Base-by-base conservation (phyloP, 176 grass and related monocot genomes). In the Rhynchospora pubera region DNA sequence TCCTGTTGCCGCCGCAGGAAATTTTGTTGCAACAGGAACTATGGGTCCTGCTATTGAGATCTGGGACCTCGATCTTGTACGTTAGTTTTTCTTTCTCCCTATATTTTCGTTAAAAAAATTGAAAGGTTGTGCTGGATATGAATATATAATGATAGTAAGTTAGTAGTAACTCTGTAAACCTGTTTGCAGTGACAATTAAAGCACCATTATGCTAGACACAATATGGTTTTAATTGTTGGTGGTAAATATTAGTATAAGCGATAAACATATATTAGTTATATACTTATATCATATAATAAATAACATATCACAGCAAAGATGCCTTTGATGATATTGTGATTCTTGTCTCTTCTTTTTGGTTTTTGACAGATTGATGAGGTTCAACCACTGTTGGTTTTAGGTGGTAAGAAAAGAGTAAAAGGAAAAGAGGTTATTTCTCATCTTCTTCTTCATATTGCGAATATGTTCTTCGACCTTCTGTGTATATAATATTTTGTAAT, bases 31-130 rank as follows among this genome's bases (percentile, higher is more conserved):
- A 55, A 85, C 95, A 59, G 92, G 92, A 5, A 87, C 87, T 26
- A 95, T 99, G 96, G 89, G 87, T 77, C 75, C 96, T 75, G 82
- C 91, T 82, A 99, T 99, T n/a, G 96, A 95, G 85, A 88, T 99
- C 77, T 99, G 92, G 92, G 89, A 99, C 52, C 64, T 99, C 72
- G 92, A 99, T 91, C 85, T 95, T 46, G 96, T 99, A 93, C 9
- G 86, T 85, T 23, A 28, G 26, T 39, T 39, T 5, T 61, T 67
- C 12, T 66, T 50, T 47, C 42, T 21, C 14, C 13, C 42, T 4
- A 22, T 66, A 82, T 82, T 11, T 77, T 72, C 9, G 60, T 72
- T 26, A 58, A 78, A 56, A 10, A 5, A 19, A 2, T 6, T n/a
- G 19, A 22, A 75, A 16, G 12, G 16, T 52, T 52, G 13, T 74